phyloP scores from a whole-genome alignment of 83 land plant species.

The Picea abies region DNA sequence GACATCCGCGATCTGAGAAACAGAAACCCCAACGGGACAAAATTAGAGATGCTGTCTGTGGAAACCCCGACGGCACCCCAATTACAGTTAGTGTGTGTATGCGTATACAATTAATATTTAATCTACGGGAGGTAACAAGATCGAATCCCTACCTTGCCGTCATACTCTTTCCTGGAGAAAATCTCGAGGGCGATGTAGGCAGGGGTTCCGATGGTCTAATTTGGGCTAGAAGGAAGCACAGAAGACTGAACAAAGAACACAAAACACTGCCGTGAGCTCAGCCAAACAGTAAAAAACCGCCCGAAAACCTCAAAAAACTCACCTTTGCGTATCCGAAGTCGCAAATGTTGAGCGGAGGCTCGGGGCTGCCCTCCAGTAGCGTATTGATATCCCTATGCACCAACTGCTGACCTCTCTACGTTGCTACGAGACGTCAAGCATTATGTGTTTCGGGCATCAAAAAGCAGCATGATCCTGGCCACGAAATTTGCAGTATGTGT shows the following conservation, averaged over 20 bases:
- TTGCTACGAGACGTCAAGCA: too few relatives aligned
- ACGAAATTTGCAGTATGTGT: too few relatives aligned
- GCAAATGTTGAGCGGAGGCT: conserved; percentile 71
- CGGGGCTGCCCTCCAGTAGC: conserved; percentile 38
- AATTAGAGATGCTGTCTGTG: not conserved
- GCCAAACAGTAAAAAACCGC: not conserved
- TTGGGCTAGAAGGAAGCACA: conserved; percentile 56
- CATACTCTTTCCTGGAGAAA: conserved; percentile 67
- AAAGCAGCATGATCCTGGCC: too few relatives aligned
- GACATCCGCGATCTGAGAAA: conserved; percentile 46
- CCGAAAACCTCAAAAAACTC: not conserved
- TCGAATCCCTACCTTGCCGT: conserved; percentile 62
- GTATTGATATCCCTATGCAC: too few relatives aligned
- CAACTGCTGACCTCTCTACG: too few relatives aligned
- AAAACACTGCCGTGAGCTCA: not conserved
- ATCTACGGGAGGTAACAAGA: not conserved
- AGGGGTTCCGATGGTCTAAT: conserved; percentile 78
- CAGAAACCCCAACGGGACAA: not conserved
- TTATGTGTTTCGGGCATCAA: too few relatives aligned
- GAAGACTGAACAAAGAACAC: conserved; percentile 34
- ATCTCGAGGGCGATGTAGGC: conserved; percentile 80
- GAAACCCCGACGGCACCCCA: not conserved
- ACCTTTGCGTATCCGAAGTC: conserved; percentile 88
- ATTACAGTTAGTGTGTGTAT: too few relatives aligned
- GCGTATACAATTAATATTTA: not conserved